Percentiles rank a stretch among this genome's conserved stretches.
These are phyloP conservation scores for Globisporangium polare DNA, from an alignment of 352 stramenopile genomes.

Conservation along the genomic window DNA sequence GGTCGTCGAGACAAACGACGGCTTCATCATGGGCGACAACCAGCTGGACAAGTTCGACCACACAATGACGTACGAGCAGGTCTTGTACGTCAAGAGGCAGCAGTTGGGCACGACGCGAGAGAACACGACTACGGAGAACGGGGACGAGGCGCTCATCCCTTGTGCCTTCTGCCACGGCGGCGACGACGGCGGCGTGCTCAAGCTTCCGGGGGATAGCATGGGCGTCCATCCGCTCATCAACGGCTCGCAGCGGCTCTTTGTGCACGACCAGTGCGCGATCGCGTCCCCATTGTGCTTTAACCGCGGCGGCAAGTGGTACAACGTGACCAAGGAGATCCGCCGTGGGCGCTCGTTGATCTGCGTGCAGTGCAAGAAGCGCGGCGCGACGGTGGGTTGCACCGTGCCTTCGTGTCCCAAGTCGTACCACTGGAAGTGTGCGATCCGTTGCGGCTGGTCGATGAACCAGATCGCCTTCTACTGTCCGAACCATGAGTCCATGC, in stretches of 20 bases:
- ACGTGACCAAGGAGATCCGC: constrained; percentile 79
- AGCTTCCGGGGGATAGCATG: constrained; percentile 75
- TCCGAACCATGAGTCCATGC: constrained; percentile 43
- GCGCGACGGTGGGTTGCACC: constrained; percentile 77
- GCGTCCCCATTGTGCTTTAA: constrained; percentile 83
- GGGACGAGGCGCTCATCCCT: constrained; percentile 47
- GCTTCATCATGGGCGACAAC: constrained; percentile 79
- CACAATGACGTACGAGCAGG: constrained; percentile 52
- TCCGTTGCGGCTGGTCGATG: constrained; percentile 60
- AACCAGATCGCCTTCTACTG: constrained; percentile 86
- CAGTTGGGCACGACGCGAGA: constrained; percentile 26
- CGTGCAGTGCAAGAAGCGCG: constrained; percentile 62
- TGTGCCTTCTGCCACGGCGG: constrained; percentile 80
- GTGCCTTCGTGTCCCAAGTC: constrained; percentile 56
- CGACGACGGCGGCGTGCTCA: constrained; percentile 65
- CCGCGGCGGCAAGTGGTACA: constrained; percentile 74
- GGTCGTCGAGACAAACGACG: constrained; percentile 80
- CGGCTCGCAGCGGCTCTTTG: constrained; percentile 68
- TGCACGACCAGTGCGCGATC: constrained; percentile 85
- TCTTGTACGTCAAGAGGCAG: constrained; percentile 52
- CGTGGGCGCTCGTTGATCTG: constrained; percentile 65
- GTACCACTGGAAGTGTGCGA: constrained; percentile 84
- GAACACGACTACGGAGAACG: constrained; percentile 22
- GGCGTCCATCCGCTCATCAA: constrained; percentile 66
- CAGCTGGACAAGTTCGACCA: constrained; percentile 78